Base-by-base conservation (phyloP, 2,329 filamentous ascomycete genomes). In the Penicillium sp. region DNA sequence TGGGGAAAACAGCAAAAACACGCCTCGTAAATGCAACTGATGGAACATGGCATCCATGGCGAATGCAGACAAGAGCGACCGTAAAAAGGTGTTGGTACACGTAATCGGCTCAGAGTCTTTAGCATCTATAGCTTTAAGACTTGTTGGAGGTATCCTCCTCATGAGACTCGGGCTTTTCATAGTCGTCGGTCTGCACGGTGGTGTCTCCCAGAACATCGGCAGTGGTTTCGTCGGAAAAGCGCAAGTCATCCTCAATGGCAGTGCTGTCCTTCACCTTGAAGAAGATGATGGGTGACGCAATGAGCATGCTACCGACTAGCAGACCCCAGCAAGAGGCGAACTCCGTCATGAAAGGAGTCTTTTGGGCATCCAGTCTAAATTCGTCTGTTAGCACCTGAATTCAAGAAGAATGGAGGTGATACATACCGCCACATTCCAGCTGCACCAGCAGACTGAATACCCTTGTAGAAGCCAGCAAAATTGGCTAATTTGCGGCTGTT, bases 401-500 rank as follows among this genome's bases (percentile, higher is more conserved):
- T 21, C 11, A 23, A 33, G 2, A 23, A 35, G 23, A 42, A 10
- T 23, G 35, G 55, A 50, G 35, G 8, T 19, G 10, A 16, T 16
- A 68, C 74, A 65, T 72, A 77, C 73, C 67, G 73, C 78, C 74
- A 80, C 59, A 76, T 78, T 54, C 76, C 84, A 57, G 90, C 92
- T 3, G 88, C 87, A 66, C 91, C 92, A 19, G 90, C 91, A n/a
- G 90, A 93, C 75, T 96, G 92, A 62, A 96, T 90, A 50, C 88
- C 88, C 79, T 95, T 95, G 84, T 95, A 95, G 80, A 90, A 93
- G 61, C 91, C 93, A 43, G 92, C 90, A 69, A 93, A 89, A 80
- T 97, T 96, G 78, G 93, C 93, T 27, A 93, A 85, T 75, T 92
- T 93, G 74, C 93, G 91, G 59, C 90, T 87, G 62, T 93, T 96